Conservation (phyloP, 2,329 filamentous ascomycete species). For the Blastomyces parvus region DNA sequence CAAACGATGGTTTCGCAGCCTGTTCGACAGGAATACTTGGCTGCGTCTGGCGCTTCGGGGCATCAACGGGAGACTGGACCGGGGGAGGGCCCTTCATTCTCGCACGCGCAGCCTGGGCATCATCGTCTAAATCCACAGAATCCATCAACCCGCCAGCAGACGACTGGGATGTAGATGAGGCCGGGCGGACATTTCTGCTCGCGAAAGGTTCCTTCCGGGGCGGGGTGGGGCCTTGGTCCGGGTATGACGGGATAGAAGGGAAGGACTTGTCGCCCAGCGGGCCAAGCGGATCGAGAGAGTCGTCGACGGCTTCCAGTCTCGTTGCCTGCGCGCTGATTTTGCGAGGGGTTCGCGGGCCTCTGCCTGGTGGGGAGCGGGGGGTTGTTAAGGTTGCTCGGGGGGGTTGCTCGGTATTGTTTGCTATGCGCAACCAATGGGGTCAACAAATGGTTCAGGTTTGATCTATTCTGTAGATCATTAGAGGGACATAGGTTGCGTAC, state of each 20-base stretch:
- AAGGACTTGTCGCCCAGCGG: conserved; percentile 44
- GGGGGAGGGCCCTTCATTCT: conserved; percentile 55
- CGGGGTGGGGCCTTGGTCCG: conserved; percentile 48
- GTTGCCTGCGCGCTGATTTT: conserved; percentile 53
- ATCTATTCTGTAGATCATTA: neutral
- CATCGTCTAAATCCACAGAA: conserved; percentile 62
- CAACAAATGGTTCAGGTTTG: neutral
- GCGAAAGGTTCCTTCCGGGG: conserved; percentile 49
- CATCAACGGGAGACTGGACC: conserved; percentile 44
- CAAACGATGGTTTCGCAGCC: conserved; percentile 82
- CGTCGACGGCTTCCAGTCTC: conserved; percentile 53
- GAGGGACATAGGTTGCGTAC: conserved; percentile 19
- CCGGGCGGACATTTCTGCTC: conserved; percentile 29
- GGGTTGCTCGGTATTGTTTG: conserved; percentile 15
- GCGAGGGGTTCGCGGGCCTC: conserved; percentile 45
- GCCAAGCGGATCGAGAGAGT: conserved; percentile 53
- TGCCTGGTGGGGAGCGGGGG: conserved; percentile 40
- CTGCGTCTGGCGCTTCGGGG: conserved; percentile 45
- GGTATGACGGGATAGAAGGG: conserved; percentile 26
- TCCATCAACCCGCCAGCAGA: conserved; percentile 49
- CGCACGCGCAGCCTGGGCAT: conserved; percentile 46
- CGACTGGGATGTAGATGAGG: conserved; percentile 36
- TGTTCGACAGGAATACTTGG: conserved; percentile 88
- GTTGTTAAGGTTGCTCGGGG: conserved; percentile 32
- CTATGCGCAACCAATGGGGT: conserved; percentile 8